Conservation (phyloP, 192 early-diverging fungal genomes). For the Borealophlyctis nickersoniae region DNA sequence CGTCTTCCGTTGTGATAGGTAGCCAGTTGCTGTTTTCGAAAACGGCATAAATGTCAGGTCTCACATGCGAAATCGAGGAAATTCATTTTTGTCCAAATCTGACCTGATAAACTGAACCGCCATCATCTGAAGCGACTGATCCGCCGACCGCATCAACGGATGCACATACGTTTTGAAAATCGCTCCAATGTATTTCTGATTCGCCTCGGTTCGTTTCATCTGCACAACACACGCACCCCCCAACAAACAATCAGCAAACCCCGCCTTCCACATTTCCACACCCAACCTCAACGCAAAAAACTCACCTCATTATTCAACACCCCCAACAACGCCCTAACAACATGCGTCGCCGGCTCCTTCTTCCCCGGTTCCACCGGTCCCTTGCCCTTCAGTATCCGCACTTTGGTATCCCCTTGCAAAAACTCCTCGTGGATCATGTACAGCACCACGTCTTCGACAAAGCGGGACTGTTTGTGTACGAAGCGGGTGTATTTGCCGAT, state of each 20-base stretch:
- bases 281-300: neutral
- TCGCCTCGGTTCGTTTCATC: conserved; percentile 44
- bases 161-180: conserved; percentile 50
- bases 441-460: conserved; percentile 47
- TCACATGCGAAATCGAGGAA: too few relatives aligned
- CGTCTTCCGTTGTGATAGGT: conserved; percentile 52
- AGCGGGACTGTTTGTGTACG: conserved; percentile 29
- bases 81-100: neutral
- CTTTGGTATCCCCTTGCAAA: conserved; percentile 34
- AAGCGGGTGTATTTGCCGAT: conserved; percentile 48
- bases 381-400: neutral
- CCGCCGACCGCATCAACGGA: conserved; percentile 40
- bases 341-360: conserved; percentile 26
- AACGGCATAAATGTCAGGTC: too few relatives aligned
- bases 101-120: conserved; percentile 53
- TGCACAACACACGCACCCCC: conserved; percentile 1
- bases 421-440: conserved; percentile 51
- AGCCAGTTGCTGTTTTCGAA: conserved; percentile 53
- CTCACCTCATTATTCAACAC: conserved; percentile 46
- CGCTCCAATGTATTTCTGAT: conserved; percentile 54
- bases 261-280: neutral
- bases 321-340: conserved; percentile 37
- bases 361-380: neutral
- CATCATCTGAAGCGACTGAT: conserved; percentile 39
- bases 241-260: neutral